Evolutionary conservation across 352 stramenopile species (phyloP), one percentile per base, ranked within the genome.

Genomic region (Peronospora belbahrii): DNA sequence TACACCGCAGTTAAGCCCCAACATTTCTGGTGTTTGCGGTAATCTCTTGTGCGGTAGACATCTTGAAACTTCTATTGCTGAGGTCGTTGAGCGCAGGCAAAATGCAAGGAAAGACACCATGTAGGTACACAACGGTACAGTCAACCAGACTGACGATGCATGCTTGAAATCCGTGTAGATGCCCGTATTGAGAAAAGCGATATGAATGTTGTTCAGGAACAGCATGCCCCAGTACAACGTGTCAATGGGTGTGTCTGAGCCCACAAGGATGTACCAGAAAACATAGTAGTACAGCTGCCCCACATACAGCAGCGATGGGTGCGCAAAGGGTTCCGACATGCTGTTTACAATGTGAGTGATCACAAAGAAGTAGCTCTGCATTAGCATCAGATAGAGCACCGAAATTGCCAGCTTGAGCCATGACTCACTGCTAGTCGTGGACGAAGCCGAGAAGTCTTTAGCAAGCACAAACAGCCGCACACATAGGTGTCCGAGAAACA

Each of bases 251-350:
- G 74, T 75, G 45, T 93, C 82, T 0, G 72, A 83, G 10, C 79
- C 75, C 4, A 93, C 82, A 13, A 93, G 54, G 39, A 90, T 81
- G 59, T 93, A 93, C 82, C 82, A 93, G 51, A 89, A 93, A 7
- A 87, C 57, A 46, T 93, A 93, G 51, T 89, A 93, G 42, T 93
- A 93, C 4, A 93, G 60, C 52, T 93, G 82, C 2, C 74, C 77
- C 3, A 88, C 58, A 58, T 91, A 93, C n/a, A 93, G 48, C 38
- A 93, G 49, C 47, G 79, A 88, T 22, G 82, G 82, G 34, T 93
- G 76, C 4, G 77, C 56, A 46, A 86, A 93, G 19, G 79, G 79
- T 59, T 89, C 77, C 19, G 74, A 72, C 74, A 93, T 85, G 46
- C 66, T 67, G 56, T 88, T 88, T 27, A 93, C 77, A 28, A 87